A percentile compares a stretch with the other conserved stretches of the same genome.
Conservation (phyloP, 192 early-diverging fungal species). For the Coemansia pectinata region DNA sequence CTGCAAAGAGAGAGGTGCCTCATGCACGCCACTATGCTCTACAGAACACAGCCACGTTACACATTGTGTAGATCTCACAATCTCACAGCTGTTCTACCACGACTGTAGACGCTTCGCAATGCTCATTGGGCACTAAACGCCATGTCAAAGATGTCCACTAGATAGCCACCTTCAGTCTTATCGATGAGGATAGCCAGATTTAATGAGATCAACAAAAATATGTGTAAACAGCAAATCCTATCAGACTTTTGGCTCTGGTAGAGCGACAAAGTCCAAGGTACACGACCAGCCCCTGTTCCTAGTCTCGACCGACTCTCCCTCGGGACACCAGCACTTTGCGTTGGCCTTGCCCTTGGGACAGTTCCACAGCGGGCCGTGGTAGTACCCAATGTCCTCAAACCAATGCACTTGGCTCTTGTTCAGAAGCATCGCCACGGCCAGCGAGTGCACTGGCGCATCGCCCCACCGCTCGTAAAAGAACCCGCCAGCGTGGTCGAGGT, state of each 20-base stretch:
- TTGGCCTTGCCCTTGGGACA: constrained; percentile 47
- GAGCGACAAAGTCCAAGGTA: constrained; percentile 38
- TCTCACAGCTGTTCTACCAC: not conserved
- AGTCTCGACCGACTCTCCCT: constrained; percentile 45
- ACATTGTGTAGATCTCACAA: not conserved
- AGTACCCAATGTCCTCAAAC: constrained; percentile 73
- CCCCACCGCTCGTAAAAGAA: constrained; percentile 87
- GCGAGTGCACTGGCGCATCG: constrained; percentile 66
- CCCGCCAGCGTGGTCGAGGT: constrained; percentile 75
- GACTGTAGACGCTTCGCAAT: not conserved
- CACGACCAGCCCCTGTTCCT: constrained; percentile 50
- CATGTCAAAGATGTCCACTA: not conserved
- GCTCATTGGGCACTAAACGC: constrained; percentile 1
- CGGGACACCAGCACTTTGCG: constrained; percentile 50
- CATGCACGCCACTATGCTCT: not conserved
- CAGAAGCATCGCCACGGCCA: constrained; percentile 62
- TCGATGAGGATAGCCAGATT: not conserved
- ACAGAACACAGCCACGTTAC: not conserved
- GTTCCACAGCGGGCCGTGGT: constrained; percentile 36
- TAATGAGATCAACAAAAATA: not conserved
- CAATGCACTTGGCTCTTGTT: constrained; percentile 61
- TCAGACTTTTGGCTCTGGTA: constrained; percentile 25
- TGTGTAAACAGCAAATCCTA: not conserved
- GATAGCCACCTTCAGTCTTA: not conserved
- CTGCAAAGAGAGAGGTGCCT: not conserved